Evolutionary conservation across 331 rosid genomes (phyloP), one percentile per base, ranked within the genome.

Genomic region (Cydonia oblonga): DNA sequence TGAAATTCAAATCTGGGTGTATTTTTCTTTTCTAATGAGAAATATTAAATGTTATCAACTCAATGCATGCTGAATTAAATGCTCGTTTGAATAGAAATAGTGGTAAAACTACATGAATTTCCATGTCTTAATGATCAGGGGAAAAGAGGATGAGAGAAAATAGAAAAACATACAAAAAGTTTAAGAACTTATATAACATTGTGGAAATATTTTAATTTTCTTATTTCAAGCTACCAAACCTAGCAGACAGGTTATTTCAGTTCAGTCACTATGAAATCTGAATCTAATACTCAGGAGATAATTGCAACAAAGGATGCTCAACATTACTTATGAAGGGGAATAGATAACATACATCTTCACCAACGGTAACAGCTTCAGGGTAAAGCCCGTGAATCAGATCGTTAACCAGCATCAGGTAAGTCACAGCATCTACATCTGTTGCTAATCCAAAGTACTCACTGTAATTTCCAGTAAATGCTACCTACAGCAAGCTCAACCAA

Each of bases 351-450:
- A 95, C 97, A 88, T 95, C 99, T 91, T 95, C 99, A 80, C 99
- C 99, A 81, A 95, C 66, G 70, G 84, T 66, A 76, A 95, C 81
- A 76, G 97, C 96, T 81, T 91, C 96, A 1, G 99, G 97, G 80
- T 72, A 91, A 68, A 95, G 99, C 53, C 99, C 99, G 22, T 86
- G 99, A 82, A 95, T 91, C 82, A 95, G 26, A 88, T 95, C 99
- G 76, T 95, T 95, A 75, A 87, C 97, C 81, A 95, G 90, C 99
- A 95, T 95, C 84, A 95, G 79, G 88, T 87, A 95, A 76, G 81
- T 82, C 68, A 90, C 93, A 73, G 99, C 99, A 60, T 95, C 96
- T 38, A 95, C 92, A 76, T 95, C 97, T 35, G 99, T 91, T 53
- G 96, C 80, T 10, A 60, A 69, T 64, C 99, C 93, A 75, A 95